These are phyloP conservation scores for Carallia brachiata DNA, from an alignment of 345 rosid species.

Conservation along the genomic window DNA sequence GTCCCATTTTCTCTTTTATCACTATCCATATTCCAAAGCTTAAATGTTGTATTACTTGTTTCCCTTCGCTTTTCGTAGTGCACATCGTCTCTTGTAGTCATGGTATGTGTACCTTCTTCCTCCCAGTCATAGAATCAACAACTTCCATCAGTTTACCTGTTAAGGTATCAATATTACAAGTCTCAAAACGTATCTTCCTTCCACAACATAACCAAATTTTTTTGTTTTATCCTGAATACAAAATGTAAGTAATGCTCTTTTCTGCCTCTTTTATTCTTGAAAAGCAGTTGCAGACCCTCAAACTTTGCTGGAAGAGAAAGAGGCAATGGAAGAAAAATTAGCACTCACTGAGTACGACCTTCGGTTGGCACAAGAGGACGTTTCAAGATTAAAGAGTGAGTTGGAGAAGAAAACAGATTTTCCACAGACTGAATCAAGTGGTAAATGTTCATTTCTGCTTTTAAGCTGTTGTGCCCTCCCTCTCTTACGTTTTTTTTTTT, in stretches of 20 bases:
- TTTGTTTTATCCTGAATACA: constrained; percentile 9
- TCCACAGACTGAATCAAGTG: constrained; percentile 39
- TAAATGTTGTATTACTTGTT: no score
- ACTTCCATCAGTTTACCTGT: no score
- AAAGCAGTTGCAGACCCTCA: constrained; percentile 91
- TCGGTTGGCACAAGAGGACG: constrained; percentile 90
- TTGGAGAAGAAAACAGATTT: constrained; percentile 60
- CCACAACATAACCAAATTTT: constrained; percentile 7
- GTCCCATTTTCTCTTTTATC: no score
- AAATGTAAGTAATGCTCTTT: constrained; percentile 16
- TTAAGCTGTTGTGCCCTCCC: background rate
- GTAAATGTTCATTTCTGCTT: constrained; percentile 35
- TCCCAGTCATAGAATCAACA: no score
- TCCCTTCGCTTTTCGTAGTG: no score
- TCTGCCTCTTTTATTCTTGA: constrained; percentile 10
- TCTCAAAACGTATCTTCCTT: no score
- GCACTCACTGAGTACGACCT: constrained; percentile 83
- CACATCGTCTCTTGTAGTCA: no score
- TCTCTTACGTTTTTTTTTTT: background rate
- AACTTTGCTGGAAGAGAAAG: constrained; percentile 85
- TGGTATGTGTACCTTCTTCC: no score
- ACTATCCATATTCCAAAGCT: no score
- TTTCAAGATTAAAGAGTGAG: constrained; percentile 64
- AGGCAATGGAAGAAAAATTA: constrained; percentile 70
- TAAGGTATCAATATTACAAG: no score